These are phyloP conservation scores for Cladobotryum mycophilum DNA, from an alignment of 2,329 filamentous ascomycete genomes.

Conservation along the genomic window DNA sequence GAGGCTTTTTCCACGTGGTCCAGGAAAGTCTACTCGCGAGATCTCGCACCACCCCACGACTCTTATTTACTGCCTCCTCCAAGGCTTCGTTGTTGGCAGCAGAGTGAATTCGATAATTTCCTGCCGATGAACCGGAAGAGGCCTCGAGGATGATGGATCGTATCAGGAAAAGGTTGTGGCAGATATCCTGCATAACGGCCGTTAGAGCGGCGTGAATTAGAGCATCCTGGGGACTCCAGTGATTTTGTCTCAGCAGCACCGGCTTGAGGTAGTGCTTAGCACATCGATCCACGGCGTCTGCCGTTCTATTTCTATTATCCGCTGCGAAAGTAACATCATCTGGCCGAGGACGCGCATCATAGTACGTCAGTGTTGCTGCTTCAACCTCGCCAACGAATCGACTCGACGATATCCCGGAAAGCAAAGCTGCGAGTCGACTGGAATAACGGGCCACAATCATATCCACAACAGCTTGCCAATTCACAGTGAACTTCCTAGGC, in stretches of 20 bases:
- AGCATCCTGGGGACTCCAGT: slow-evolving; percentile 9
- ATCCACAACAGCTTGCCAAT: slow-evolving; percentile 64
- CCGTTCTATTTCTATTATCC: slow-evolving; percentile 27
- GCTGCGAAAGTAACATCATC: slow-evolving; percentile 14
- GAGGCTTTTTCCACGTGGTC: slow-evolving; percentile 54
- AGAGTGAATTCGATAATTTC: slow-evolving; percentile 10
- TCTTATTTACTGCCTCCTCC: slow-evolving; percentile 13
- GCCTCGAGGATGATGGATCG: slow-evolving; percentile 17
- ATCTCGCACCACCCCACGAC: slow-evolving; percentile 15
- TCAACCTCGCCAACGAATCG: slow-evolving; percentile 32
- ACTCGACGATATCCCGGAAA: slow-evolving; percentile 19
- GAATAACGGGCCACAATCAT: slow-evolving; percentile 59
- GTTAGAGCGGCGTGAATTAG: slow-evolving; percentile 10
- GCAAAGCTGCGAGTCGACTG: slow-evolving; percentile 42
- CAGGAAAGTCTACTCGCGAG: slow-evolving; percentile 49
- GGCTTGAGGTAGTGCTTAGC: slow-evolving; percentile 10
- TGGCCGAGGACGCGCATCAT: slow-evolving; percentile 27
- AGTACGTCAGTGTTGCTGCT: slow-evolving; percentile 29
- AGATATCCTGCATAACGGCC: slow-evolving; percentile 9
- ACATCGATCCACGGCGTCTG: slow-evolving; percentile 39
- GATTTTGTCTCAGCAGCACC: background rate
- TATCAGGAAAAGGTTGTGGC: slow-evolving; percentile 10
- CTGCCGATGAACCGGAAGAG: slow-evolving; percentile 2
- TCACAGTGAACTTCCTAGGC: slow-evolving; percentile 26
- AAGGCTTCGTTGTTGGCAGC: slow-evolving; percentile 2